These are phyloP conservation scores for Coniophora puteana DNA, from an alignment of 1,284 basidiomycete species.

Conservation along the genomic window DNA sequence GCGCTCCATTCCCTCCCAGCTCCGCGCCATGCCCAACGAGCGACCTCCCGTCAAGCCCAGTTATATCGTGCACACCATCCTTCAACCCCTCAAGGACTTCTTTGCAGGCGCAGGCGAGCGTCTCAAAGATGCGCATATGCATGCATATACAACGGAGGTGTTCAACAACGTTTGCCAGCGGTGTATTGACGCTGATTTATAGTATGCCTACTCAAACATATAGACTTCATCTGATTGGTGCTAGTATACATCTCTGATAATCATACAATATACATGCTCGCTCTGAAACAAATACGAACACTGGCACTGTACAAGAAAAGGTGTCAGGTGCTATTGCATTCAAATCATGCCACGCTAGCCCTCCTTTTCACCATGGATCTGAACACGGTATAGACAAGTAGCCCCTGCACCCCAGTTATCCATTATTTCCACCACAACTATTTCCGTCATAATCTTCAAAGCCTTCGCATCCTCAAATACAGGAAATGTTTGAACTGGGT, in stretches of 20 bases:
- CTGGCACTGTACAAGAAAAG: too few relatives aligned
- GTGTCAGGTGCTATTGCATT: too few relatives aligned
- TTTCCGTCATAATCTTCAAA: not conserved
- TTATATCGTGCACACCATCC: conserved; percentile 78
- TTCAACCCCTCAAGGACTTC: conserved; percentile 80
- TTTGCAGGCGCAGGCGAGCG: conserved; percentile 61
- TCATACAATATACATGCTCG: too few relatives aligned
- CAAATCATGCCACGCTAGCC: too few relatives aligned
- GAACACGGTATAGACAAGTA: not conserved
- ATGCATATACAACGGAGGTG: conserved; percentile 57
- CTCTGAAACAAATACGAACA: too few relatives aligned
- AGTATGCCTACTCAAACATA: too few relatives aligned
- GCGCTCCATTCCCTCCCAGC: conserved; percentile 84
- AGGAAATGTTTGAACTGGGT: not conserved
- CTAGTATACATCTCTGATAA: too few relatives aligned
- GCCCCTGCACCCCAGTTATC: not conserved
- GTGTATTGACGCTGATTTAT: too few relatives aligned
- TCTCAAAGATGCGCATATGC: conserved; percentile 52
- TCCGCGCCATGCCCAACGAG: conserved; percentile 78
- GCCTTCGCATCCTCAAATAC: not conserved
- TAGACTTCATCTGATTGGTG: too few relatives aligned
- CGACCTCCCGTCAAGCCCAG: conserved; percentile 72
- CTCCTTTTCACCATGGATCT: too few relatives aligned
- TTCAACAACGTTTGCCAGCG: conserved; percentile 73
- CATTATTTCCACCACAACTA: not conserved